phyloP scores from a whole-genome alignment of 345 rosid genomes.

The Capsella bursapastoris region DNA sequence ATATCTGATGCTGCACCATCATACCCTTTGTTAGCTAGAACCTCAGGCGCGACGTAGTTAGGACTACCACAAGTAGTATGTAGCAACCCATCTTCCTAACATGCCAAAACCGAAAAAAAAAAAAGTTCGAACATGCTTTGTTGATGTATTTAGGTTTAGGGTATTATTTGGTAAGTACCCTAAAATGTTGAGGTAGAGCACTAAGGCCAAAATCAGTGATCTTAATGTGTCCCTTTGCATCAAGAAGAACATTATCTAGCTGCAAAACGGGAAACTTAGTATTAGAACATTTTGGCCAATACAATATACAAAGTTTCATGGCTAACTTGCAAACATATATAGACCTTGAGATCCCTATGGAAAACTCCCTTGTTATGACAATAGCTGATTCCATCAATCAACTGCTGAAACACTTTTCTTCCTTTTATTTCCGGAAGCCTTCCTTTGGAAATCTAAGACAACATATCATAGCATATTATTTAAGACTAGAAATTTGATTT shows the following conservation, averaged over 20 bases:
- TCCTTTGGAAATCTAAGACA: constrained; percentile 62
- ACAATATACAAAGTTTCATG: neutral
- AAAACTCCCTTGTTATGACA: constrained; percentile 82
- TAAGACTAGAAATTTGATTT: neutral
- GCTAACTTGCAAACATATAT: constrained; percentile 21
- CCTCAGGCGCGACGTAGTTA: constrained; percentile 91
- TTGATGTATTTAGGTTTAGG: constrained; percentile 25
- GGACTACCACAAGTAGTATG: constrained; percentile 97
- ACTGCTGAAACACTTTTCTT: constrained; percentile 84
- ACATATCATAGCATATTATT: neutral
- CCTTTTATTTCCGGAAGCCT: constrained; percentile 69
- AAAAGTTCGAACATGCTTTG: constrained; percentile 32
- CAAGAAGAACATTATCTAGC: constrained; percentile 88
- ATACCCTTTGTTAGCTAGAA: constrained; percentile 82
- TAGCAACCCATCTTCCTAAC: constrained; percentile 77
- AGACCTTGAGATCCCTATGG: constrained; percentile 95
- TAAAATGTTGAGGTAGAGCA: constrained; percentile 80
- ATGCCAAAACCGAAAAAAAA: constrained; percentile 12
- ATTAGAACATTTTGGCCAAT: constrained; percentile 34
- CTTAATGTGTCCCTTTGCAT: constrained; percentile 76
- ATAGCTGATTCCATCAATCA: constrained; percentile 83
- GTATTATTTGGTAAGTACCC: constrained; percentile 54
- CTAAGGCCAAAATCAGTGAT: constrained; percentile 96
- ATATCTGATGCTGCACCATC: constrained; percentile 88
- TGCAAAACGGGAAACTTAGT: constrained; percentile 41